Percentiles rank a stretch among this genome's conserved stretches.
Conservation (phyloP, 2,329 filamentous ascomycete genomes). For the Pseudonectria buxi region DNA sequence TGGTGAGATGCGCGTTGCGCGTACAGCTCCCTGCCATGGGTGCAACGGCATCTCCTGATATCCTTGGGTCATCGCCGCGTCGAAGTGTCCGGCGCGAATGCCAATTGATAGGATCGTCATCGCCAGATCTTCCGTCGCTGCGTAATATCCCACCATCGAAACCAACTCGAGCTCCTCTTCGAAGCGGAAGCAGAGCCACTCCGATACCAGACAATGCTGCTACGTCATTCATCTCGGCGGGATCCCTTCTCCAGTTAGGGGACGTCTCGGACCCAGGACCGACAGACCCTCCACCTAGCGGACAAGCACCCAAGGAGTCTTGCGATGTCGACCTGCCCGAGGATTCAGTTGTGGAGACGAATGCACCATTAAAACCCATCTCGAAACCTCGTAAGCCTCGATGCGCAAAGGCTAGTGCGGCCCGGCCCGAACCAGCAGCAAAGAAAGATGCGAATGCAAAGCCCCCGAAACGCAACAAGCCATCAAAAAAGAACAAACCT, state of each 20-base stretch:
- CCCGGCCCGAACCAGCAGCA: conserved; percentile 6
- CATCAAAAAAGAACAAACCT: conserved; percentile 32
- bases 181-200: conserved; percentile 30
- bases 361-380: conserved; percentile 4
- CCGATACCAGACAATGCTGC: conserved; percentile 31
- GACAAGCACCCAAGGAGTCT: no score
- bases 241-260: conserved; percentile 25
- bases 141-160: conserved; percentile 38
- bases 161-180: conserved; percentile 25
- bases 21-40: conserved; percentile 23
- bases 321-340: background rate
- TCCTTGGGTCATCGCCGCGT: conserved; percentile 25
- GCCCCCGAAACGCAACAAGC: conserved; percentile 21
- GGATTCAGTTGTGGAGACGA: background rate
- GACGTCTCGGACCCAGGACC: no score
- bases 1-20: conserved; percentile 42
- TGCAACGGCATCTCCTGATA: conserved; percentile 29
- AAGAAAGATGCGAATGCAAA: conserved; percentile 2
- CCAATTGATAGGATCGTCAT: conserved; percentile 37
- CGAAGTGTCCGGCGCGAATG: conserved; percentile 27
- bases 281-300: no score
- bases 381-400: conserved; percentile 15
- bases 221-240: conserved; percentile 36
- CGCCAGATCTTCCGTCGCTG: conserved; percentile 49
- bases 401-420: conserved; percentile 8